These are phyloP conservation scores for Penicillium sp. DNA, from an alignment of 2,329 filamentous ascomycete species.

Conservation along the genomic window DNA sequence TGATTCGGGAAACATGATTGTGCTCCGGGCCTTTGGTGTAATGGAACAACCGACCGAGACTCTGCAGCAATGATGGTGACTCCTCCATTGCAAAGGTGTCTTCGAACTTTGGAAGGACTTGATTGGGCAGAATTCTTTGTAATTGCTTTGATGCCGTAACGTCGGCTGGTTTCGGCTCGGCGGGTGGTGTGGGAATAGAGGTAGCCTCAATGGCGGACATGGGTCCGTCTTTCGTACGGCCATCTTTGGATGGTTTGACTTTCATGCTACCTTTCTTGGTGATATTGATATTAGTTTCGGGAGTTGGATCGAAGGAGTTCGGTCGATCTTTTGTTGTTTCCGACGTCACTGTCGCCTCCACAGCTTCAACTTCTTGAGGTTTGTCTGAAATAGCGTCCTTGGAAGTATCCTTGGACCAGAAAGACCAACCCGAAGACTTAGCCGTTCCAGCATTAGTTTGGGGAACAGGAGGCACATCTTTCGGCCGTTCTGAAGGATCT, in stretches of 20 bases:
- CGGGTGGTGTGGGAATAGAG: conserved; percentile 23
- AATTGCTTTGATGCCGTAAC: conserved; percentile 40
- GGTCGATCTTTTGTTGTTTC: conserved; percentile 24
- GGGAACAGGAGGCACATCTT: conserved; percentile 27
- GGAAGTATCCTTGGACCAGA: conserved; percentile 45
- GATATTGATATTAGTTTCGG: conserved; percentile 31
- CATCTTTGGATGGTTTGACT: conserved; percentile 33
- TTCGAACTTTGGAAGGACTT: conserved; percentile 53
- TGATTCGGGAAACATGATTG: conserved; percentile 73
- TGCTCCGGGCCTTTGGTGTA: conserved; percentile 60
- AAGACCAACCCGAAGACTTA: conserved; percentile 46
- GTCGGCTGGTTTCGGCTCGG: conserved; percentile 35
- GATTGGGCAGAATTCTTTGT: conserved; percentile 47
- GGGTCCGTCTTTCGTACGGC: conserved; percentile 28
- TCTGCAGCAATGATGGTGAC: conserved; percentile 67
- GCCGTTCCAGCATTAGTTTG: conserved; percentile 29
- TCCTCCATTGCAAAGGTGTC: conserved; percentile 51
- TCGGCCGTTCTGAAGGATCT: conserved; percentile 24
- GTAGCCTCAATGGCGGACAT: conserved; percentile 25
- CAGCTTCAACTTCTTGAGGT: conserved; percentile 32
- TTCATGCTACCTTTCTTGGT: conserved; percentile 36
- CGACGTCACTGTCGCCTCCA: conserved; percentile 30
- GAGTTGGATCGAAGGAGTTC: conserved; percentile 22
- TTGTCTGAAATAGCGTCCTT: conserved; percentile 31
- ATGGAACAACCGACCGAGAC: conserved; percentile 50